Conservation (phyloP, 345 rosid species). For the Syzygium aromaticum region DNA sequence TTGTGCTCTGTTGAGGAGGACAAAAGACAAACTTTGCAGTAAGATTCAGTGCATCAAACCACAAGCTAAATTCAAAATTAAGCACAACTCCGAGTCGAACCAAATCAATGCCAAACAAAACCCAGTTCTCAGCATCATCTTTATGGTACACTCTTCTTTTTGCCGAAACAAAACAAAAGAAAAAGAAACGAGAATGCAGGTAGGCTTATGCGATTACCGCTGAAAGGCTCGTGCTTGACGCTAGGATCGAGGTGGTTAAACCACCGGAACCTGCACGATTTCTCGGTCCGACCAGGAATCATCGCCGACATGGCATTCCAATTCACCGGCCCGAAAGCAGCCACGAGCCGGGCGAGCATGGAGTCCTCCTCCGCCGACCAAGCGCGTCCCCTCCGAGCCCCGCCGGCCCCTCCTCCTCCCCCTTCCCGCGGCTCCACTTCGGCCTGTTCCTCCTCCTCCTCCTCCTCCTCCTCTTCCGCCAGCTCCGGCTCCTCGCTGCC, state of each 20-base stretch:
- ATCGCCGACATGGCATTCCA: slow-evolving; percentile 61
- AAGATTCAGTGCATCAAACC: not conserved
- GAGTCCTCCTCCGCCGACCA: slow-evolving; percentile 57
- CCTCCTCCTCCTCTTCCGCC: not conserved
- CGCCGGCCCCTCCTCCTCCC: not conserved
- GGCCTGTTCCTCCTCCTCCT: not conserved
- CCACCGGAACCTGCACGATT: slow-evolving; percentile 89
- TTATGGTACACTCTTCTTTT: not conserved
- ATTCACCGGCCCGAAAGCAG: slow-evolving; percentile 44
- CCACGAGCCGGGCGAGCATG: slow-evolving; percentile 29
- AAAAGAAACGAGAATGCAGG: not conserved
- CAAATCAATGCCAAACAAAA: not conserved
- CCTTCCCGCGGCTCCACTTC: not conserved
- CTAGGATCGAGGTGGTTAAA: slow-evolving; percentile 84
- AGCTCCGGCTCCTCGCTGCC: not conserved
- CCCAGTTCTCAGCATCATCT: not conserved
- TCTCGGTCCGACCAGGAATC: slow-evolving; percentile 68
- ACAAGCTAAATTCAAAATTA: not conserved
- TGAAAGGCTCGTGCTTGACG: slow-evolving; percentile 65
- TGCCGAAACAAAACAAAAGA: not conserved
- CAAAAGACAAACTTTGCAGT: not conserved
- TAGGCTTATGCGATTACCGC: slow-evolving; percentile 26
- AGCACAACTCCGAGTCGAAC: not conserved
- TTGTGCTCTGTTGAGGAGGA: too few relatives aligned
- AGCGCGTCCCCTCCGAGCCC: slow-evolving; percentile 23